Conservation (phyloP, 2,329 filamentous ascomycete species). For the Penicillium sp. region DNA sequence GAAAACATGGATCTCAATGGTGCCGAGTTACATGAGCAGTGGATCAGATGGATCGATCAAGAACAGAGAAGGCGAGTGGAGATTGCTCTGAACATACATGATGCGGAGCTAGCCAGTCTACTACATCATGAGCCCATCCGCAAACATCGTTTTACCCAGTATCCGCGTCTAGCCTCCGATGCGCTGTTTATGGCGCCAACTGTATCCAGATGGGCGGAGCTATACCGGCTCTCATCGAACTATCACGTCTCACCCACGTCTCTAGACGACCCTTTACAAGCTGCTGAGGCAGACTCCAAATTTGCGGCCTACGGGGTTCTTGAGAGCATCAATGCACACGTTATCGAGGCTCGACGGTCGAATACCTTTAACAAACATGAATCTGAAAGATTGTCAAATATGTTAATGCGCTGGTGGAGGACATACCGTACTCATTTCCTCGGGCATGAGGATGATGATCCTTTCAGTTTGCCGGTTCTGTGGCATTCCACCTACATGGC, state of each 20-base stretch:
- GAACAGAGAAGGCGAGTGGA: constrained; percentile 34
- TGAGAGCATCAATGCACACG: constrained; percentile 27
- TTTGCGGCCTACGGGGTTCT: constrained; percentile 29
- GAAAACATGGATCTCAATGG: too few relatives aligned
- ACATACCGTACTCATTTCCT: constrained; percentile 16
- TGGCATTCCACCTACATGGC: constrained; percentile 37
- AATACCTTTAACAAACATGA: constrained; percentile 17
- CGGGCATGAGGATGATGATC: constrained; percentile 9
- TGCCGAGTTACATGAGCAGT: too few relatives aligned
- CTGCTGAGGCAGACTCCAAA: background rate
- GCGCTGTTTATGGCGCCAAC: constrained; percentile 21
- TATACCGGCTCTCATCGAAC: too few relatives aligned
- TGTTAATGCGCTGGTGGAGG: constrained; percentile 21
- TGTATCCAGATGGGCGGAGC: constrained; percentile 15
- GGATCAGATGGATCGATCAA: constrained; percentile 25
- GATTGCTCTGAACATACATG: constrained; percentile 32
- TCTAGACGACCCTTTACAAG: background rate
- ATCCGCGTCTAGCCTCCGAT: constrained; percentile 21
- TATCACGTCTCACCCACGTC: too few relatives aligned
- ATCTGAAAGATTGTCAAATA: background rate
- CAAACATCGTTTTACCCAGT: constrained; percentile 21
- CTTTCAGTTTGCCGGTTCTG: constrained; percentile 31
- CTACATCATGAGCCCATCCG: constrained; percentile 26
- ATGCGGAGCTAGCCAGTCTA: constrained; percentile 33
- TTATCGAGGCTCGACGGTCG: constrained; percentile 20